phyloP scores from a whole-genome alignment of 2,329 filamentous ascomycete species.

The Colletotrichum sp. region DNA sequence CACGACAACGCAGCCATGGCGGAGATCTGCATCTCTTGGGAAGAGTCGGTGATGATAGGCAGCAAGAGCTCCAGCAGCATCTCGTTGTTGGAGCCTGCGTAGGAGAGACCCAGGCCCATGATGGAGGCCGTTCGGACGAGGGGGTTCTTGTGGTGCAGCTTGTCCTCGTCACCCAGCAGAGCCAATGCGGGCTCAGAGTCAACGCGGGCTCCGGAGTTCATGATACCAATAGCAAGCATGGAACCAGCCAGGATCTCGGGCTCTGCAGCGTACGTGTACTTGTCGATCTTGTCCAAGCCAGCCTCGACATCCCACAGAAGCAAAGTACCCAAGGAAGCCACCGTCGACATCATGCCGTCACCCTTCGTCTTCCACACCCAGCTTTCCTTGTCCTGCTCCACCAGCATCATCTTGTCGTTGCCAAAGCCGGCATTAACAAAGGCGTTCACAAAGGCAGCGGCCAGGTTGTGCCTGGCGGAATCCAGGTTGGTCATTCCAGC shows the following conservation, averaged over 20 bases:
- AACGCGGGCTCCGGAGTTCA: slow-evolving; percentile 89
- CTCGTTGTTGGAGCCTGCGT: slow-evolving; percentile 92
- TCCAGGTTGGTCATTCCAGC: slow-evolving; percentile 94
- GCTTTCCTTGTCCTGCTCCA: slow-evolving; percentile 83
- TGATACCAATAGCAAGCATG: slow-evolving; percentile 90
- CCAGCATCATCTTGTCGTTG: slow-evolving; percentile 97
- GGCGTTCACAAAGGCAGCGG: slow-evolving; percentile 94
- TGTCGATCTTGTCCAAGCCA: slow-evolving; percentile 92
- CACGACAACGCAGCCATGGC: slow-evolving; percentile 94
- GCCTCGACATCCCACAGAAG: slow-evolving; percentile 93
- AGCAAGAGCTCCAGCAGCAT: slow-evolving; percentile 85
- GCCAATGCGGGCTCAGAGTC: slow-evolving; percentile 92
- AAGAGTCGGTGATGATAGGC: slow-evolving; percentile 85
- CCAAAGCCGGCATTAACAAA: slow-evolving; percentile 97
- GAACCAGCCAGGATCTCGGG: slow-evolving; percentile 89
- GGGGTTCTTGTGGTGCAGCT: slow-evolving; percentile 78
- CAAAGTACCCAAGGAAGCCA: slow-evolving; percentile 90
- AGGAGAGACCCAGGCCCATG: slow-evolving; percentile 94
- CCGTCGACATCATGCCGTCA: slow-evolving; percentile 95
- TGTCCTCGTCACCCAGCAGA: slow-evolving; percentile 79
- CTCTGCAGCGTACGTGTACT: slow-evolving; percentile 86
- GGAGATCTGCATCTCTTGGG: slow-evolving; percentile 90
- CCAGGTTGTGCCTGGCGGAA: slow-evolving; percentile 93
- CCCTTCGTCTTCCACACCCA: slow-evolving; percentile 99
- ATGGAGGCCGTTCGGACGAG: slow-evolving; percentile 83